Percentiles rank a stretch among this genome's conserved stretches.
Conservation (phyloP, 306 rosid species). For the Vigna nakashimae region DNA sequence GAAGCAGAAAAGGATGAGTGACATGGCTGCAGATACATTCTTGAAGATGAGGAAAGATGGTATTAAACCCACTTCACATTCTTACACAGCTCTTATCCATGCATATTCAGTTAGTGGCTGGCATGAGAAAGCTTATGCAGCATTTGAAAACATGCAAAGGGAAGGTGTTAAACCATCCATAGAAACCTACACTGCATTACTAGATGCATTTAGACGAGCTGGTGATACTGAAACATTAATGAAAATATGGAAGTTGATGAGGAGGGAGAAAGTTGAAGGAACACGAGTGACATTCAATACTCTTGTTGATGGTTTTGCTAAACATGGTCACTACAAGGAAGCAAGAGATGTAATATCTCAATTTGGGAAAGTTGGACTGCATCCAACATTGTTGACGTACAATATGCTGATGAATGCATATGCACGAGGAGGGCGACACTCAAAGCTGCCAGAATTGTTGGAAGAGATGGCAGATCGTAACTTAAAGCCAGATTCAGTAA, state of each 20-base stretch:
- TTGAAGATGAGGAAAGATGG: constrained; percentile 87
- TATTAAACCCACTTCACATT: constrained; percentile 81
- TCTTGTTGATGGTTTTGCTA: constrained; percentile 89
- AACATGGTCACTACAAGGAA: constrained; percentile 80
- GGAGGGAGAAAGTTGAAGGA: constrained; percentile 68
- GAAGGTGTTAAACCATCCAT: constrained; percentile 81
- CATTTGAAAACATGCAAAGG: constrained; percentile 78
- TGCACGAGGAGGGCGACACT: constrained; percentile 87
- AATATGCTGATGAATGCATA: constrained; percentile 93
- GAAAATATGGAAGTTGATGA: constrained; percentile 89
- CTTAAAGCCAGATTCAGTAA: constrained; percentile 82
- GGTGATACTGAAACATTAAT: constrained; percentile 72
- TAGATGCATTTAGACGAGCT: constrained; percentile 87
- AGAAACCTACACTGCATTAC: constrained; percentile 86
- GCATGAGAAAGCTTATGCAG: constrained; percentile 85
- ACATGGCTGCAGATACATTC: constrained; percentile 90
- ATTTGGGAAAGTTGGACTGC: constrained; percentile 74
- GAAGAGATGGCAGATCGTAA: constrained; percentile 74
- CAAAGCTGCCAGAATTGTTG: constrained; percentile 78
- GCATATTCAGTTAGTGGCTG: constrained; percentile 84
- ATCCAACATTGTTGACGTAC: constrained; percentile 83
- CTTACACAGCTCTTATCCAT: constrained; percentile 89
- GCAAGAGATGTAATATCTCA: constrained; percentile 86
- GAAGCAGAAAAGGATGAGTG: constrained; percentile 77
- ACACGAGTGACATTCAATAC: constrained; percentile 79